Evolutionary conservation across 805 yeast species (phyloP).

Genomic region (Hanseniaspora thailandica): DNA sequence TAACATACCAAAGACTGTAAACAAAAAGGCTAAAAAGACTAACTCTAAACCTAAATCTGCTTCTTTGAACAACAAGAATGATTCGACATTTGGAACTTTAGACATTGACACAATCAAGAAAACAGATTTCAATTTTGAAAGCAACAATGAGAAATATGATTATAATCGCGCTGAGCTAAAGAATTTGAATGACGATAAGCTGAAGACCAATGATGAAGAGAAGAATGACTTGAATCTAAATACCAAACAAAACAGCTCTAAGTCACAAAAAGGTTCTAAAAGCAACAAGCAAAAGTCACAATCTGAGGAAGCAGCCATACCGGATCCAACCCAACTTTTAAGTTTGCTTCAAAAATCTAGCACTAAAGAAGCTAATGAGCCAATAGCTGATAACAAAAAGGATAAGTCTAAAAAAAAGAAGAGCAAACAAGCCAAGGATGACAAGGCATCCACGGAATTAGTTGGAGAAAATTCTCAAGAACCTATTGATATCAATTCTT

Average conservation of each 20-base stretch:
- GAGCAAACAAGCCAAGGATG: neutral
- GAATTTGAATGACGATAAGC: neutral
- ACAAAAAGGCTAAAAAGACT: conserved; percentile 1
- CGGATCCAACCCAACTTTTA: neutral
- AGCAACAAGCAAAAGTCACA: neutral
- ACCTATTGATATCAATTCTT: conserved; percentile 6
- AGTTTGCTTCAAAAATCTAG: neutral
- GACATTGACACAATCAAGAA: conserved; percentile 7
- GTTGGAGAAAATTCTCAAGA: neutral
- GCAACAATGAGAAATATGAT: conserved; percentile 6
- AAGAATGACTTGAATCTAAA: neutral
- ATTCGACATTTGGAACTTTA: conserved; percentile 9
- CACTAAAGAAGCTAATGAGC: neutral
- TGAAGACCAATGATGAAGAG: neutral
- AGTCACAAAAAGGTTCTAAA: neutral
- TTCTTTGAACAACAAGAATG: neutral
- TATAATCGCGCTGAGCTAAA: conserved; percentile 1
- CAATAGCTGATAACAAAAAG: neutral
- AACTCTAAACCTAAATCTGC: neutral
- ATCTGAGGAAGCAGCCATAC: neutral
- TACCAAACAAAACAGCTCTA: neutral
- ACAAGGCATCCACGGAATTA: neutral
- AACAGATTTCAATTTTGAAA: conserved; percentile 11
- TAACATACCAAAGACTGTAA: conserved; percentile 1
- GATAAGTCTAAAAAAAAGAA: conserved; percentile 1